Conservation (phyloP, 163 green algal species). For the Coccomyxa subellipsoidea region DNA sequence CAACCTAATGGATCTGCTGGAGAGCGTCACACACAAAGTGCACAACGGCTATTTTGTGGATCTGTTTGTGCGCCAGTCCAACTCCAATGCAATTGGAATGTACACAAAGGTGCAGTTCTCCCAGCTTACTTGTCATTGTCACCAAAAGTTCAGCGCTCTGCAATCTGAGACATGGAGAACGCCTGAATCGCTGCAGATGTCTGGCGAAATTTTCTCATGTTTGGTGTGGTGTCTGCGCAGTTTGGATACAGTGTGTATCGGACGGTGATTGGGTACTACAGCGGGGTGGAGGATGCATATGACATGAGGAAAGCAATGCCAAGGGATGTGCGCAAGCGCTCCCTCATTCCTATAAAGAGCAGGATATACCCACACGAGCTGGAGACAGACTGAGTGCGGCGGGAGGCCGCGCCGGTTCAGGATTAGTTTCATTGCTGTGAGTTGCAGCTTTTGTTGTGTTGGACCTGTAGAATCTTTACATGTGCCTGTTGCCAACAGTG, state of each 20-base stretch:
- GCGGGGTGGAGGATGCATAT: slow-evolving; percentile 77
- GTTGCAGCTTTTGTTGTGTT: background rate
- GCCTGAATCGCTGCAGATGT: background rate
- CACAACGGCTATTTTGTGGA: slow-evolving; percentile 98
- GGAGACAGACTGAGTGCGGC: slow-evolving; percentile 64
- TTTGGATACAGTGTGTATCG: slow-evolving; percentile 82
- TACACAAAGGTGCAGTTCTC: slow-evolving; percentile 70
- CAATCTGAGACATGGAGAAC: too few relatives aligned
- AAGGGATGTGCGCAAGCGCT: slow-evolving; percentile 76
- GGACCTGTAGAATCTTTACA: too few relatives aligned
- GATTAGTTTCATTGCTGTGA: background rate
- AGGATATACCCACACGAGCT: slow-evolving; percentile 82
- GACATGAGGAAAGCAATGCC: slow-evolving; percentile 98
- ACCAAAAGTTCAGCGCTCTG: too few relatives aligned
- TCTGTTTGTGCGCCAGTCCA: slow-evolving; percentile 95
- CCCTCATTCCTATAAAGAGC: slow-evolving; percentile 69
- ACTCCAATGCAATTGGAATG: slow-evolving; percentile 90
- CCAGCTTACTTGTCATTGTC: background rate
- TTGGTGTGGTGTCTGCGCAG: slow-evolving; percentile 19
- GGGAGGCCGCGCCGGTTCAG: background rate
- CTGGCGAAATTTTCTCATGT: background rate
- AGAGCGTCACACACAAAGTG: slow-evolving; percentile 85
- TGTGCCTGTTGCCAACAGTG: too few relatives aligned
- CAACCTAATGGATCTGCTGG: slow-evolving; percentile 91
- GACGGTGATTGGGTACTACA: slow-evolving; percentile 85